Evolutionary conservation across 768 basidiomycete species (phyloP).

Genomic region (Lentinus brumalis): DNA sequence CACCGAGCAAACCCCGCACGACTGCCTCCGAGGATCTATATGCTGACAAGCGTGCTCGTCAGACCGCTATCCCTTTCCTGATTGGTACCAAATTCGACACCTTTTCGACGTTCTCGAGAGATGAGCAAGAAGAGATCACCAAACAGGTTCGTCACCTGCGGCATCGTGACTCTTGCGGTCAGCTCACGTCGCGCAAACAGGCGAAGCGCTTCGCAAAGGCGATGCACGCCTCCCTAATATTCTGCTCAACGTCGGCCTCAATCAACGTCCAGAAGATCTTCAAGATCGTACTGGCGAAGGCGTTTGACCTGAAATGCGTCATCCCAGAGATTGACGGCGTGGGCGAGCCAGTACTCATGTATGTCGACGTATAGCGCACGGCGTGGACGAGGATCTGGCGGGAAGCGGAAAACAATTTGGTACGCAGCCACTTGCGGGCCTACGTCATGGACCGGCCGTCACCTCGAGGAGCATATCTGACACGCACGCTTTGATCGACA

Average conservation of each 20-base stretch:
- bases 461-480: too few relatives aligned
- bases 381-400: constrained; percentile 6
- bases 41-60: constrained; percentile 2
- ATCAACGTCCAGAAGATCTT: constrained; percentile 99
- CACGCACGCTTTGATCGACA: too few relatives aligned
- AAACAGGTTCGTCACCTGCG: constrained; percentile 68
- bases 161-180: not conserved
- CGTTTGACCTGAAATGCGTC: constrained; percentile 98
- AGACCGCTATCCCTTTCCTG: constrained; percentile 98
- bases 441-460: too few relatives aligned
- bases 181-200: constrained; percentile 40
- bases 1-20: not conserved
- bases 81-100: constrained; percentile 99
- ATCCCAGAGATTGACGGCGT: constrained; percentile 97
- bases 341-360: constrained; percentile 93
- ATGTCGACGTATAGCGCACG: constrained; percentile 71
- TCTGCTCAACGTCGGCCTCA: constrained; percentile 97
- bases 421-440: too few relatives aligned
- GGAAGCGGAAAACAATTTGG: too few relatives aligned
- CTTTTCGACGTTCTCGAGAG: constrained; percentile 92
- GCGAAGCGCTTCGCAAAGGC: constrained; percentile 98
- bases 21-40: not conserved
- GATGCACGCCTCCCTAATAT: constrained; percentile 99
- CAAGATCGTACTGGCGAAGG: constrained; percentile 96
- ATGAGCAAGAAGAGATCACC: constrained; percentile 99